Conservation (phyloP, 2,329 filamentous ascomycete species). For the Periglandula ipomoeae region DNA sequence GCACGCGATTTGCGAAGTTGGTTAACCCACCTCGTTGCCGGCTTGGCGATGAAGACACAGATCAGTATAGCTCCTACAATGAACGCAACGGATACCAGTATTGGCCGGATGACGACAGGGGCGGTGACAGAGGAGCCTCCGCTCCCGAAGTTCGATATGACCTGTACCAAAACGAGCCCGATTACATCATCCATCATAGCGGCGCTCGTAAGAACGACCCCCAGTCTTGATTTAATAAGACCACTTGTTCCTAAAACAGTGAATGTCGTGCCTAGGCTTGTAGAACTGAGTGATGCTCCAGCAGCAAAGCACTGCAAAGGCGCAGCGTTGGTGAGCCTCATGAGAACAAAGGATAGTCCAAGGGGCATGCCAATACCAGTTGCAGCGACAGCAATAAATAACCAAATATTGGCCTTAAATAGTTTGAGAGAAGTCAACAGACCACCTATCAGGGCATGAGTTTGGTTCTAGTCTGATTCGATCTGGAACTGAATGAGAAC, state of each 20-base stretch:
- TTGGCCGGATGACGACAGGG: constrained; percentile 31
- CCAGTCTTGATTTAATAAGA: constrained; percentile 33
- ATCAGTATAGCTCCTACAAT: constrained; percentile 35
- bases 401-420: constrained; percentile 48
- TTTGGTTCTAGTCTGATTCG: too few species aligned
- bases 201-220: constrained; percentile 59
- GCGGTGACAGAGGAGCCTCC: constrained; percentile 16
- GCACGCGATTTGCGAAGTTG: constrained; percentile 17
- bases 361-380: constrained; percentile 59
- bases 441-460: too few species aligned
- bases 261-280: constrained; percentile 62
- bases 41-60: constrained; percentile 36
- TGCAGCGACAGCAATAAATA: constrained; percentile 53
- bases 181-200: constrained; percentile 79
- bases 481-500: background rate
- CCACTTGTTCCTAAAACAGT: constrained; percentile 39
- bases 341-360: constrained; percentile 53
- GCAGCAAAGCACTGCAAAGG: constrained; percentile 59
- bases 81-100: constrained; percentile 42
- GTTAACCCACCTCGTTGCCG: constrained; percentile 28
- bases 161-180: constrained; percentile 66
- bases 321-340: constrained; percentile 37
- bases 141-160: constrained; percentile 56
- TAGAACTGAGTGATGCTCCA: constrained; percentile 65
- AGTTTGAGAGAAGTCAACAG: constrained; percentile 27